phyloP scores from a whole-genome alignment of 345 rosid genomes.

The Bretschneidera sinensis region DNA sequence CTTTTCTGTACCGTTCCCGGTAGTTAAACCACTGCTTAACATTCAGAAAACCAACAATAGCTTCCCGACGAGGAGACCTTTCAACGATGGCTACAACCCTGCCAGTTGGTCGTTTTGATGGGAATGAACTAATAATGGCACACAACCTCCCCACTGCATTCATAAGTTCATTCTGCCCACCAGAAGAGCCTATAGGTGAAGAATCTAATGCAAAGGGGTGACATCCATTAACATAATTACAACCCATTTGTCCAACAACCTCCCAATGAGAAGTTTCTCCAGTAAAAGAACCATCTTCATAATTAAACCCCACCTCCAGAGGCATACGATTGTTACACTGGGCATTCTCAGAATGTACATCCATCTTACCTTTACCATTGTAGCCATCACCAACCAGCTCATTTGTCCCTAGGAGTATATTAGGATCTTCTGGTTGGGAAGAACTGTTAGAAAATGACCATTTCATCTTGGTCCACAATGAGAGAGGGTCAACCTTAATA shows the following conservation, averaged over 20 bases:
- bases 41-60: conserved; percentile 72
- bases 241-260: conserved; percentile 14
- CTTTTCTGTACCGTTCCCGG: conserved; percentile 33
- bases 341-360: conserved; percentile 18
- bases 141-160: conserved; percentile 50
- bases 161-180: conserved; percentile 27
- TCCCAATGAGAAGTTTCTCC: conserved; percentile 20
- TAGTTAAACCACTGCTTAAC: conserved; percentile 51
- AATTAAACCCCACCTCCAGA: conserved; percentile 21
- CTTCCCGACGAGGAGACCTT: conserved; percentile 54
- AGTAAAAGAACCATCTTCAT: conserved; percentile 20
- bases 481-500: conserved; percentile 58
- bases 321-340: conserved; percentile 15
- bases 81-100: conserved; percentile 68
- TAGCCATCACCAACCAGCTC: conserved; percentile 17
- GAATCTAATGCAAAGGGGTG: conserved; percentile 25
- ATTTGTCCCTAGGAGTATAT: conserved; percentile 22
- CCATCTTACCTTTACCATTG: conserved; percentile 32
- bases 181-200: conserved; percentile 17
- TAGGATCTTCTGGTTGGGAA: conserved; percentile 29
- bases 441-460: conserved; percentile 42
- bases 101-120: conserved; percentile 80
- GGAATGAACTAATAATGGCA: conserved; percentile 42
- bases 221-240: conserved; percentile 21
- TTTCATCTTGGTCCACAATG: conserved; percentile 77